Conservation (phyloP, 805 yeast species). For the Yarrowia sp. region DNA sequence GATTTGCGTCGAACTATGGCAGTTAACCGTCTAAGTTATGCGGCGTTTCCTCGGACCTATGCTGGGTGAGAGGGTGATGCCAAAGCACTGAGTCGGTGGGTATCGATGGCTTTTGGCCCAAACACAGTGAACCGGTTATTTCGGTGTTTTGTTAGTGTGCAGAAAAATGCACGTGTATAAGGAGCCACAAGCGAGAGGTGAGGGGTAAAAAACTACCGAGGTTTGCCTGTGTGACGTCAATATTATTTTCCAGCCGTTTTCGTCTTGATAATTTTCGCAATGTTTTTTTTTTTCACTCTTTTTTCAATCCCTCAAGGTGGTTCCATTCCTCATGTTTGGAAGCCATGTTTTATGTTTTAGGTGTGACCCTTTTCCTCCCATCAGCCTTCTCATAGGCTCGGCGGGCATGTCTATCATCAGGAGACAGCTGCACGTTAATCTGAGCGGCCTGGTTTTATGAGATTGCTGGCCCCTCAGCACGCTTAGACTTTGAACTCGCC, state of each 20-base stretch:
- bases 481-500: not conserved
- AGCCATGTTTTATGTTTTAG: not conserved
- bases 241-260: not conserved
- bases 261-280: not conserved
- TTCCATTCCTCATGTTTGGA: not conserved
- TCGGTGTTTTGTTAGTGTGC: not conserved
- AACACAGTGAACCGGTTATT: not conserved
- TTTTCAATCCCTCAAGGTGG: not conserved
- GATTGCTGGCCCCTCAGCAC: not conserved
- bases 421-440: conserved; percentile 21
- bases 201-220: not conserved
- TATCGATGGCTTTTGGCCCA: conserved; percentile 3
- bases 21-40: not conserved
- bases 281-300: not conserved
- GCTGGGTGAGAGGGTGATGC: too few species aligned
- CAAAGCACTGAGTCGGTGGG: conserved; percentile 15
- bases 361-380: not conserved
- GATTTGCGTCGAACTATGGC: not conserved
- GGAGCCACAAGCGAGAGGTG: not conserved
- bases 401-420: conserved; percentile 15
- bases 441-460: not conserved
- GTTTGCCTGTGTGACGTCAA: not conserved
- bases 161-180: not conserved
- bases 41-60: not conserved
- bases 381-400: not conserved